Base-by-base conservation (phyloP, 805 yeast genomes). In the Barnettozyma sucrosica region DNA sequence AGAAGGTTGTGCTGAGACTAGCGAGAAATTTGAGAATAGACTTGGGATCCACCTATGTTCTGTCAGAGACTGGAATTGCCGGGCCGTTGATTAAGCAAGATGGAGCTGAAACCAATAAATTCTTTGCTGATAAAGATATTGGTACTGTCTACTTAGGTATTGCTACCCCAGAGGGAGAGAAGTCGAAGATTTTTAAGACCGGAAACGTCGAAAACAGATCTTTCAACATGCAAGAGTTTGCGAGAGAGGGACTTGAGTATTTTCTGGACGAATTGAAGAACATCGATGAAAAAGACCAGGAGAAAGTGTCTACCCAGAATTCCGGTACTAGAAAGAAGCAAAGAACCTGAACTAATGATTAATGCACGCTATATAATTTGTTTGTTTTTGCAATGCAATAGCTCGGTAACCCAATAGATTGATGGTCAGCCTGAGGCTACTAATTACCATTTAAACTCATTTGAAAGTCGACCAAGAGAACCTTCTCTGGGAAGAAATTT, bases 11-110 rank as follows among this genome's bases (percentile, higher is more conserved):
- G 2, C 61, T 80, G 51, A 75, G 86, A 56, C 70, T 88, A 54
- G 96, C 96, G 2, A 72, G 96, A 44, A 86, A 85, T 53, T 71
- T 89, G 47, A 74, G 83, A 58, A 77, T 87, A 51, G 96, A 88
- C 61, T 73, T 87, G 54, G 95, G 95, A 0, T 81, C 89, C 3
- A 85, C 90, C 0, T 88, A 81, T 65, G 89, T 87, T 4, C 70
- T 88, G 18, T 82, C 90, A 1, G 96, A 88, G 63, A 83, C 93
- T 1, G 96, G 96, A 1, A 83, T 85, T 71, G 95, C 96, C 0
- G 95, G 95, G 1, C 93, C 95, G 2, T 53, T 59, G 2, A 55
- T 68, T 71, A 8, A 66, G 64, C 38, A 73, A 65, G 61, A 80
- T 63, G 57, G 66, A 8, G 9, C 47, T 3, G 48, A 47, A 21